A percentile compares a stretch with the other conserved stretches of the same genome.
phyloP scores from a whole-genome alignment of 1,139 yeast species.

The Yamadazyma dushanensis region DNA sequence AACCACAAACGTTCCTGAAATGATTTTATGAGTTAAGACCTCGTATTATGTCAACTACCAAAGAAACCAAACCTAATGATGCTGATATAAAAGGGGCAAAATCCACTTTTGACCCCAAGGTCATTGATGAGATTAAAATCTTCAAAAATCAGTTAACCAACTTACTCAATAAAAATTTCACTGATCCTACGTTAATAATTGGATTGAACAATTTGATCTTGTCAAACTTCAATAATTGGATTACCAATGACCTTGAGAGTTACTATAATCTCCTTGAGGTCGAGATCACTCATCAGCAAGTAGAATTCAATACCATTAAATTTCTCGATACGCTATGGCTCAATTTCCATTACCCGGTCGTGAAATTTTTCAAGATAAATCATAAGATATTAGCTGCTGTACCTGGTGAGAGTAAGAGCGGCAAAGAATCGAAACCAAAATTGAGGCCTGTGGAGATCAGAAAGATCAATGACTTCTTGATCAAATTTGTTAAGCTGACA shows the following conservation, averaged over 20 bases:
- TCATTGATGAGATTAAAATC: slow-evolving; percentile 22
- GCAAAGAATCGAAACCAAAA: slow-evolving; percentile 15
- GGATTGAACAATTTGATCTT: slow-evolving; percentile 47
- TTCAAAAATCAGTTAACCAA: slow-evolving; percentile 31
- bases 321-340: slow-evolving; percentile 55
- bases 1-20: no score
- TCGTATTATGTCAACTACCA: slow-evolving; percentile 1
- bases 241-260: slow-evolving; percentile 30
- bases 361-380: slow-evolving; percentile 51
- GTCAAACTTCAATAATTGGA: slow-evolving; percentile 41
- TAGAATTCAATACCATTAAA: slow-evolving; percentile 32
- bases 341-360: slow-evolving; percentile 62
- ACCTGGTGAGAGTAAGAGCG: slow-evolving; percentile 5
- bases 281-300: slow-evolving; percentile 15
- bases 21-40: slow-evolving; percentile 1
- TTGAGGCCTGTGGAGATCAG: slow-evolving; percentile 54
- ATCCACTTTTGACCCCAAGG: slow-evolving; percentile 4
- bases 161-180: slow-evolving; percentile 28
- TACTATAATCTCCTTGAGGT: slow-evolving; percentile 21
- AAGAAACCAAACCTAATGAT: neutral
- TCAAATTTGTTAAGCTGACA: slow-evolving; percentile 47
- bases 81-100: neutral
- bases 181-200: slow-evolving; percentile 45
- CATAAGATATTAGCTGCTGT: slow-evolving; percentile 31
- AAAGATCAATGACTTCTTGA: slow-evolving; percentile 52